Percentiles rank a stretch among this genome's conserved stretches.
Evolutionary conservation across 1,284 basidiomycete genomes (phyloP).

Genomic region (Phellinidium pouzarii): DNA sequence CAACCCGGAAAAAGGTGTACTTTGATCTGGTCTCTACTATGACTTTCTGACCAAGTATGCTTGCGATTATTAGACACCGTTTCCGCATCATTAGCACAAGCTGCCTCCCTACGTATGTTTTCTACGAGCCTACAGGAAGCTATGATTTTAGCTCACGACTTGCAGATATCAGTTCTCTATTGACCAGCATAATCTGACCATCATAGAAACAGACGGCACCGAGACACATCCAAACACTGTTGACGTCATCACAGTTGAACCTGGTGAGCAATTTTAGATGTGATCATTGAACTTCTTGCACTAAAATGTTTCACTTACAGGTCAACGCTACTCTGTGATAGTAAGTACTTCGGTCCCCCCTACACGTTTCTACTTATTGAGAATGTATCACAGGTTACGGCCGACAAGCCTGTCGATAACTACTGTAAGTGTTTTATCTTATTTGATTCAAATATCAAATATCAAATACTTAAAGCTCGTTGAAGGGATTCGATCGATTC

Average conservation of each 20-base stretch:
- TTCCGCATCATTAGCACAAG: constrained; percentile 18
- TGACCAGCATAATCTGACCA: constrained; percentile 39
- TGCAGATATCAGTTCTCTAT: constrained; percentile 36
- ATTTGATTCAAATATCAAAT: not conserved
- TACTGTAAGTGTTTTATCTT: constrained; percentile 31
- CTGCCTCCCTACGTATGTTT: constrained; percentile 18
- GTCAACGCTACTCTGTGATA: constrained; percentile 34
- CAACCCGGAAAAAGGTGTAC: constrained; percentile 21
- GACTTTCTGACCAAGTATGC: not conserved
- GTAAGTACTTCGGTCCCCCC: constrained; percentile 22
- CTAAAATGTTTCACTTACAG: constrained; percentile 22
- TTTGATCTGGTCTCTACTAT: not conserved
- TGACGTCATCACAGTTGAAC: constrained; percentile 33
- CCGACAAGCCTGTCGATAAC: constrained; percentile 30
- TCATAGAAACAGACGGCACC: constrained; percentile 45
- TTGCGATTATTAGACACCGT: constrained; percentile 6
- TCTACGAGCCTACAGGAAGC: constrained; percentile 26
- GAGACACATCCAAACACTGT: constrained; percentile 35
- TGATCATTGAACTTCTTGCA: not conserved
- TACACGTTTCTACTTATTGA: not conserved
- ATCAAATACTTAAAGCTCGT: not conserved
- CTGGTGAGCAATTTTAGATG: constrained; percentile 20
- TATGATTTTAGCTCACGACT: constrained; percentile 30
- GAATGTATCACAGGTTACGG: constrained; percentile 23
- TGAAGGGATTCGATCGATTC: constrained; percentile 24